Conservation (phyloP, 2,329 filamentous ascomycete species). For the Ramularia endophylla region DNA sequence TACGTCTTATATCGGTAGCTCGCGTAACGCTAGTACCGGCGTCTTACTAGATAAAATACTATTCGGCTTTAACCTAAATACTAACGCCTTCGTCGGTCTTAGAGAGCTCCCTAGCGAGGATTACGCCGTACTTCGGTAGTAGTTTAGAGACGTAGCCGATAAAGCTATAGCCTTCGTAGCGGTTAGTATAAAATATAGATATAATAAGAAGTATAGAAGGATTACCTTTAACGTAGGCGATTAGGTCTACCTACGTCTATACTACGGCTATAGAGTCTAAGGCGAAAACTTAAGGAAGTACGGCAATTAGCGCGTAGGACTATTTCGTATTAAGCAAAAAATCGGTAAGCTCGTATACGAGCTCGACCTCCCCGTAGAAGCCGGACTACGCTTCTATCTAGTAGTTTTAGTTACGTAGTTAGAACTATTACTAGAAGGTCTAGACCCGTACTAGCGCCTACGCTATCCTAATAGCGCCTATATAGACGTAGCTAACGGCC, state of each 20-base stretch:
- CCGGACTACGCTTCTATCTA: conserved; percentile 1
- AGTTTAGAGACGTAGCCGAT: background rate
- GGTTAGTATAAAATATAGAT: conserved; percentile 5
- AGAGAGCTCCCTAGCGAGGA: background rate
- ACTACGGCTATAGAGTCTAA: conserved; percentile 1
- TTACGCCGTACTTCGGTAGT: background rate
- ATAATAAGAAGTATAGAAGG: background rate
- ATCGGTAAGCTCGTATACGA: conserved; percentile 2
- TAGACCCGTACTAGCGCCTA: background rate
- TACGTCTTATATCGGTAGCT: conserved; percentile 1
- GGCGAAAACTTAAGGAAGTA: conserved; percentile 2
- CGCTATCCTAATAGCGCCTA: background rate
- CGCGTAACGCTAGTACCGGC: background rate
- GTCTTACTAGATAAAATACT: background rate
- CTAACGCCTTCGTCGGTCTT: background rate
- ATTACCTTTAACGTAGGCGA: background rate
- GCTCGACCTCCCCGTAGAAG: conserved; percentile 4
- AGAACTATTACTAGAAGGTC: background rate
- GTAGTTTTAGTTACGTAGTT: conserved; percentile 5
- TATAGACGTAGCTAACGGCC: background rate
- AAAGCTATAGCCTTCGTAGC: background rate
- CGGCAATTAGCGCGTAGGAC: background rate
- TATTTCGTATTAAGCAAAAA: conserved; percentile 1
- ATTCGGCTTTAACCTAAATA: conserved; percentile 1
- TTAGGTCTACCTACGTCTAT: conserved; percentile 1